phyloP scores from a whole-genome alignment of 1,139 yeast species.

The Sugiyamaella grinbergsii region DNA sequence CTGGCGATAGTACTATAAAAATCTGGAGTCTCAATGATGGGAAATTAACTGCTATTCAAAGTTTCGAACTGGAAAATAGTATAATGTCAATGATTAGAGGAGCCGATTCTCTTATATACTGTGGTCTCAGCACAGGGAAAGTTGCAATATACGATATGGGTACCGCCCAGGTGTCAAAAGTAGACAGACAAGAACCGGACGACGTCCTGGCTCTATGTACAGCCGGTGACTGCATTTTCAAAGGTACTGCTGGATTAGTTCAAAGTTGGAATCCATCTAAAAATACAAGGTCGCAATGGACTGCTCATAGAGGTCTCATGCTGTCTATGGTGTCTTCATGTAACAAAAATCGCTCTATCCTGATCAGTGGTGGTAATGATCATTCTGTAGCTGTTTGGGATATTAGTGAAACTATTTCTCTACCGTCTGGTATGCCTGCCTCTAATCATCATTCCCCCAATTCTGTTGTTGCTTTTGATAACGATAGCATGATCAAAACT shows the following conservation, averaged over 20 bases:
- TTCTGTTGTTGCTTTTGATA: constrained; percentile 40
- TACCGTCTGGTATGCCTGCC: not conserved
- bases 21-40: constrained; percentile 56
- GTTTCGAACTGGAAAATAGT: constrained; percentile 67
- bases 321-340: constrained; percentile 33
- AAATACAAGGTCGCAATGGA: constrained; percentile 39
- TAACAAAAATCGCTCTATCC: constrained; percentile 29
- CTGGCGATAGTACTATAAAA: constrained; percentile 87
- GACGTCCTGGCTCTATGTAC: constrained; percentile 47
- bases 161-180: constrained; percentile 68
- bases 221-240: constrained; percentile 59
- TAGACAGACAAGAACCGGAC: constrained; percentile 44
- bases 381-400: constrained; percentile 64
- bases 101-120: constrained; percentile 67
- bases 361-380: constrained; percentile 63
- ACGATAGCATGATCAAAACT: constrained; percentile 65
- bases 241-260: constrained; percentile 51
- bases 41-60: constrained; percentile 39
- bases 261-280: constrained; percentile 39
- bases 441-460: not conserved
- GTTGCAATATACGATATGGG: constrained; percentile 83
- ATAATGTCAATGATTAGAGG: constrained; percentile 63
- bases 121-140: constrained; percentile 73
- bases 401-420: constrained; percentile 38
- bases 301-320: constrained; percentile 41